These are phyloP conservation scores for Peronospora destructor DNA, from an alignment of 352 stramenopile genomes.

Conservation along the genomic window DNA sequence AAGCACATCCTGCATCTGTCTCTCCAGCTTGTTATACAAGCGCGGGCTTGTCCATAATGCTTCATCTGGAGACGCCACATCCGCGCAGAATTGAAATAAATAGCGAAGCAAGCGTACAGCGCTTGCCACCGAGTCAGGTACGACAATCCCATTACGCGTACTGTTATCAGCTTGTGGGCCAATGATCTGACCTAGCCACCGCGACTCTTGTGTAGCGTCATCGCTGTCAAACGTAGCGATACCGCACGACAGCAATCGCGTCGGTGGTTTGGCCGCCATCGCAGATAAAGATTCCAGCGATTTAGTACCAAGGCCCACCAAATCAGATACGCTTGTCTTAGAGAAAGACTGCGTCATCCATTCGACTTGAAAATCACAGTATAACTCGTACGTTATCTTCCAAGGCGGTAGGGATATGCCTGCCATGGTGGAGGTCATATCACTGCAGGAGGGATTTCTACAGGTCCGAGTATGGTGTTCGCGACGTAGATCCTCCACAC, in stretches of 20 bases:
- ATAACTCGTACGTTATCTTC: constrained; percentile 69
- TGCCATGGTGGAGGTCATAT: neutral
- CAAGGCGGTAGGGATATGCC: constrained; percentile 43
- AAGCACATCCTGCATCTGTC: constrained; percentile 77
- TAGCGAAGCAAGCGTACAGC: constrained; percentile 51
- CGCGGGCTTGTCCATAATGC: constrained; percentile 62
- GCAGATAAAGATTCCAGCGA: constrained; percentile 14
- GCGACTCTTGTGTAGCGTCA: constrained; percentile 13
- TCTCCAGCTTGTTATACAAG: constrained; percentile 74
- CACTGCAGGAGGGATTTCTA: constrained; percentile 1
- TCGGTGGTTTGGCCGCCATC: constrained; percentile 10
- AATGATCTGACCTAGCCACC: constrained; percentile 23
- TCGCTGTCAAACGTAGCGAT: constrained; percentile 19
- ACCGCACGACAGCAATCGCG: constrained; percentile 17
- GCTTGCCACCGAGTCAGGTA: constrained; percentile 34
- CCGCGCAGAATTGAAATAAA: constrained; percentile 44
- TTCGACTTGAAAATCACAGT: constrained; percentile 62
- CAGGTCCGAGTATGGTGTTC: constrained; percentile 9
- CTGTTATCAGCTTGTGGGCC: constrained; percentile 8
- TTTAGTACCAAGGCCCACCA: neutral
- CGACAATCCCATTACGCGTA: constrained; percentile 4
- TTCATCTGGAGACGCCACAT: constrained; percentile 25
- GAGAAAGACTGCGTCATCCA: constrained; percentile 30
- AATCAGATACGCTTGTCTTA: constrained; percentile 1
- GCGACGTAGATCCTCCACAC: constrained; percentile 47